Conservation (phyloP, 192 early-diverging fungal species). For the Backusella macrospora region DNA sequence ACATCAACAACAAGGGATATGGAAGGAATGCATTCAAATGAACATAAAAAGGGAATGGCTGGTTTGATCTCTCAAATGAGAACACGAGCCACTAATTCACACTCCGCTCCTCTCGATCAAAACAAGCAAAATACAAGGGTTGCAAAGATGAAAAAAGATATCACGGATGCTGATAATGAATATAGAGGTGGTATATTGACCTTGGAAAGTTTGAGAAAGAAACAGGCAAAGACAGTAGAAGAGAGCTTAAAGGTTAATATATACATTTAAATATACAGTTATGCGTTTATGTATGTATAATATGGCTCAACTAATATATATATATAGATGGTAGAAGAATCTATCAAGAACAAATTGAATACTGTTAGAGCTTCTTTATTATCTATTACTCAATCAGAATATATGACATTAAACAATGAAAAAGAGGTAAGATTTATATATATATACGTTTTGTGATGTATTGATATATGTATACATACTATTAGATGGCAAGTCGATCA, state of each 20-base stretch:
- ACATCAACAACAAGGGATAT: slow-evolving; percentile 15
- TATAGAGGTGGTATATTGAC: slow-evolving; percentile 36
- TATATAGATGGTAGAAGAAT: neutral
- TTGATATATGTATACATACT: neutral
- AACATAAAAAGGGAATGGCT: slow-evolving; percentile 31
- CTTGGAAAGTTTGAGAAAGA: slow-evolving; percentile 31
- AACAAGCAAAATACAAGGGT: slow-evolving; percentile 37
- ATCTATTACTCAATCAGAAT: slow-evolving; percentile 2
- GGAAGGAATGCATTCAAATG: neutral
- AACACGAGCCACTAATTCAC: slow-evolving; percentile 26
- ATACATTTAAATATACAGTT: neutral
- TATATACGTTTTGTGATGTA: neutral
- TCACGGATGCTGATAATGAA: slow-evolving; percentile 38
- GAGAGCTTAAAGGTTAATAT: slow-evolving; percentile 17
- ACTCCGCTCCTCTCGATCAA: slow-evolving; percentile 23
- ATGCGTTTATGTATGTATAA: neutral
- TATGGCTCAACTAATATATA: neutral
- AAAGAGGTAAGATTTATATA: neutral
- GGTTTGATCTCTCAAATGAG: slow-evolving; percentile 38
- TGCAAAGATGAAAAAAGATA: slow-evolving; percentile 46
- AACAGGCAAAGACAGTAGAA: slow-evolving; percentile 7
- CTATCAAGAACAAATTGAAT: slow-evolving; percentile 17
- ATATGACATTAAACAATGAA: slow-evolving; percentile 5
- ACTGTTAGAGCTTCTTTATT: neutral
- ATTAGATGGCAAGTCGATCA: slow-evolving; percentile 11